Base-by-base conservation (phyloP, 768 basidiomycete genomes). In the Tubosaeta sp. region DNA sequence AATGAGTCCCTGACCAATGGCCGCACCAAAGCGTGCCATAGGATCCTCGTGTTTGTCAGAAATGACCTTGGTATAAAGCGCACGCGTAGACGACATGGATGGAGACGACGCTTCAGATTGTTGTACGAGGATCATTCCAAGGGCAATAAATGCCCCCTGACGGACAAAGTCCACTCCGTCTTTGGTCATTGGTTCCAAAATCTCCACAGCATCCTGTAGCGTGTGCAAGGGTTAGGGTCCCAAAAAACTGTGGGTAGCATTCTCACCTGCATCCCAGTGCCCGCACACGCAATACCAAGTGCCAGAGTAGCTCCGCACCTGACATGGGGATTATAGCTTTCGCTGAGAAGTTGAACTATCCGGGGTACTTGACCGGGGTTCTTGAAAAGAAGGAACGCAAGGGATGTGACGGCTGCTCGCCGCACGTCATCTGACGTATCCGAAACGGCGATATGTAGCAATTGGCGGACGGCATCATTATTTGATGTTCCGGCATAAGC, bases 271-370 rank as follows among this genome's bases (percentile, higher is more conserved):
- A 95, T 80, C 42, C 95, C 97, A 16, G 95, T 98, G 14, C 97
- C 95, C 25, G 95, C 95, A 63, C 97, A 99, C 14, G 95, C 91
- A 62, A 99, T 93, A 57, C 97, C 97, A 22, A 99, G 77, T 19
- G 97, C 97, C 31, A 99, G 79, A 5, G 95, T 97, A 27, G 95
- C 94, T 58, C 95, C 95, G 56, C 95, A 97, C 39, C 97, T 83
- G 22, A 99, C 97, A 67, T 98, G 95, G 13, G 97, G 97, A 66
- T 98, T 99, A 71, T 99, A 99, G 62, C 93, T 95, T 75, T 99
- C 97, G 58, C 91, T 93, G 47, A 99, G 75, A 14, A 99, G 80
- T 67, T 99, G 97, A 6, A 99, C 97, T 53, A 98, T 91, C 42
- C 97, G 80, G 17, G 97, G 97, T 2, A 99, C 95, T 74, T 97